Evolutionary conservation across 331 rosid genomes (phyloP).

Genomic region (Saraca asoca): DNA sequence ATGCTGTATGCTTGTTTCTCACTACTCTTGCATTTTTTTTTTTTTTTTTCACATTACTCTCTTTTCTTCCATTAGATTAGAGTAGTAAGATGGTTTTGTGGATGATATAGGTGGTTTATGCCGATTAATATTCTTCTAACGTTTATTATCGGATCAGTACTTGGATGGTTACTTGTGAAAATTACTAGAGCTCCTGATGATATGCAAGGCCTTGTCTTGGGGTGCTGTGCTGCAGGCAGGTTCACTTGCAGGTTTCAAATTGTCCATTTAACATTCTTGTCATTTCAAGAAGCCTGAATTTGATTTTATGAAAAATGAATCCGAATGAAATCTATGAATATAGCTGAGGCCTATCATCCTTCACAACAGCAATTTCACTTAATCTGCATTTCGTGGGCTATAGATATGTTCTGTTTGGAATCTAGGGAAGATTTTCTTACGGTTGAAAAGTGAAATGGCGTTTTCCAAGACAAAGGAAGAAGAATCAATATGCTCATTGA

Average conservation of each 20-base stretch:
- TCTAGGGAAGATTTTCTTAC: no score
- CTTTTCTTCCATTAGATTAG: background rate
- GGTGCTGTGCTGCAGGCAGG: conserved; percentile 46
- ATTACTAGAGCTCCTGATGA: conserved; percentile 35
- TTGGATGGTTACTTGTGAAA: conserved; percentile 41
- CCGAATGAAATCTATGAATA: no score
- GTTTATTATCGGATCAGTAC: conserved; percentile 34
- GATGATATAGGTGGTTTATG: conserved; percentile 48
- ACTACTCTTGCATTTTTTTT: conserved; percentile 3
- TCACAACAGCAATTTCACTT: no score
- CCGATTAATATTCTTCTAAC: conserved; percentile 42
- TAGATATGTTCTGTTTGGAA: no score
- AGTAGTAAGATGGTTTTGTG: background rate
- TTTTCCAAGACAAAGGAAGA: no score
- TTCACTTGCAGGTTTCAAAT: background rate
- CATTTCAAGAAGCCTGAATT: no score
- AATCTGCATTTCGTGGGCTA: no score
- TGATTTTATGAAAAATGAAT: no score
- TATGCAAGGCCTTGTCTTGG: conserved; percentile 43
- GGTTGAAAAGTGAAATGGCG: no score
- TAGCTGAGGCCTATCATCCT: no score
- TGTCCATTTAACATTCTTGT: no score
- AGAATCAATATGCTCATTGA: no score
- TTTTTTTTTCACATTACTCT: background rate
- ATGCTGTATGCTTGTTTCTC: conserved; percentile 31